phyloP scores from a whole-genome alignment of 768 basidiomycete genomes.

The Grammothele lineata region DNA sequence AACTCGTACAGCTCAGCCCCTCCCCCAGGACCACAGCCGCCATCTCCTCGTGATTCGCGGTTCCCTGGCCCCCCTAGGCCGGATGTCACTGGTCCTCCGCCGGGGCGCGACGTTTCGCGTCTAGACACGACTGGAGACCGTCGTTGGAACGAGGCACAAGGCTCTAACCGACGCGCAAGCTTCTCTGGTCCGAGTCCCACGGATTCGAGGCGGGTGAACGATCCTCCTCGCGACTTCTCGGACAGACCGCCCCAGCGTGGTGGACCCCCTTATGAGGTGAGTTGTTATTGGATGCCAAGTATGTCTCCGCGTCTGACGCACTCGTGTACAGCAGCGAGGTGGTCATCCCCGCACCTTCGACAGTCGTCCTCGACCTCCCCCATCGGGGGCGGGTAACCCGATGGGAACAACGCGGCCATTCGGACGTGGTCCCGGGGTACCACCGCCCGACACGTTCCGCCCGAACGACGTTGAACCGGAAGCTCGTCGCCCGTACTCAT shows the following conservation, averaged over 20 bases:
- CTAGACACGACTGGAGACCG: not conserved
- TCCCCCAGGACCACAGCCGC: not conserved
- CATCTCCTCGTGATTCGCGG: not conserved
- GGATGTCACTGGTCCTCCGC: not conserved
- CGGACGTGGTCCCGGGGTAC: not conserved
- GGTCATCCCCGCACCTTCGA: too few relatives aligned
- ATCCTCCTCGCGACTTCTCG: not conserved
- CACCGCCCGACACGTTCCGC: not conserved
- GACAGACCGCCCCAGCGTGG: too few relatives aligned
- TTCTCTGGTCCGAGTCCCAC: not conserved
- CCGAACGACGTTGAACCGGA: not conserved
- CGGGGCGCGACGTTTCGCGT: not conserved
- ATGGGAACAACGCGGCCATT: slow-evolving; percentile 12
- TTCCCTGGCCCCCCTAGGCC: not conserved
- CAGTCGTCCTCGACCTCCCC: too few relatives aligned
- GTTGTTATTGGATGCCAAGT: too few relatives aligned
- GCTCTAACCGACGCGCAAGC: not conserved
- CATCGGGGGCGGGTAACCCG: not conserved
- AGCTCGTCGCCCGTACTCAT: not conserved
- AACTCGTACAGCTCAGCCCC: not conserved
- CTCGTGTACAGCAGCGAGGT: too few relatives aligned
- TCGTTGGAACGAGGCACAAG: not conserved
- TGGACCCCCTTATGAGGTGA: too few relatives aligned
- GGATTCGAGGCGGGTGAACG: not conserved
- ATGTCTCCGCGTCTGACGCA: too few relatives aligned